Conservation (phyloP, 805 yeast species). For the Pichia eremophila region DNA sequence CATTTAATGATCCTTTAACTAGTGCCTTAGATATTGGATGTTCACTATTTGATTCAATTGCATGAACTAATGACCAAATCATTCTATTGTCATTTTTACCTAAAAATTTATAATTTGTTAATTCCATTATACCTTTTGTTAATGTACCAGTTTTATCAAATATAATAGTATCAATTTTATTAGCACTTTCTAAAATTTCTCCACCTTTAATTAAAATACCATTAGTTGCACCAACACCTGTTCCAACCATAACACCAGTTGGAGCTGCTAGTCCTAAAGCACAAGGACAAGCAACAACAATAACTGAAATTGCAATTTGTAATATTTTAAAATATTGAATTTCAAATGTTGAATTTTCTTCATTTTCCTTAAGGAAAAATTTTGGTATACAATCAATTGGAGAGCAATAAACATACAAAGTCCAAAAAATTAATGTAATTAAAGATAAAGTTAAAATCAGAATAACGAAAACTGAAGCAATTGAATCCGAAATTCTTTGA, state of each 20-base stretch:
- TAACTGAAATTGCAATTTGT: constrained; percentile 77
- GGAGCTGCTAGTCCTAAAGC: constrained; percentile 97
- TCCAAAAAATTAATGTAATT: constrained; percentile 61
- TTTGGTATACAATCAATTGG: constrained; percentile 15
- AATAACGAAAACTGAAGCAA: constrained; percentile 84
- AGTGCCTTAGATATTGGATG: constrained; percentile 85
- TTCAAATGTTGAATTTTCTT: constrained; percentile 2
- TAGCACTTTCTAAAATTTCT: constrained; percentile 69
- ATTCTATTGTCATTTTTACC: constrained; percentile 17
- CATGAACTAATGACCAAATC: constrained; percentile 44
- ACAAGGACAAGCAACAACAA: constrained; percentile 98
- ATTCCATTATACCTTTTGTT: constrained; percentile 71
- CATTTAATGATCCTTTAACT: constrained; percentile 23
- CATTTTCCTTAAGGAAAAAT: constrained; percentile 18
- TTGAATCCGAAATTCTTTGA: constrained; percentile 76
- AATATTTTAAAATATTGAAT: constrained; percentile 29
- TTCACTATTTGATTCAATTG: constrained; percentile 63
- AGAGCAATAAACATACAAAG: constrained; percentile 24
- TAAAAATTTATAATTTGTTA: constrained; percentile 21
- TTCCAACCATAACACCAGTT: constrained; percentile 98
- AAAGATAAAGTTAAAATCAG: constrained; percentile 52
- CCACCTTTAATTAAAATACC: constrained; percentile 94
- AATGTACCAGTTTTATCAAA: constrained; percentile 97
- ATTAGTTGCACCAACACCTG: constrained; percentile 86
- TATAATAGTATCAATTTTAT: constrained; percentile 52